Conservation (phyloP, 306 rosid species). For the Vigna unguiculata region DNA sequence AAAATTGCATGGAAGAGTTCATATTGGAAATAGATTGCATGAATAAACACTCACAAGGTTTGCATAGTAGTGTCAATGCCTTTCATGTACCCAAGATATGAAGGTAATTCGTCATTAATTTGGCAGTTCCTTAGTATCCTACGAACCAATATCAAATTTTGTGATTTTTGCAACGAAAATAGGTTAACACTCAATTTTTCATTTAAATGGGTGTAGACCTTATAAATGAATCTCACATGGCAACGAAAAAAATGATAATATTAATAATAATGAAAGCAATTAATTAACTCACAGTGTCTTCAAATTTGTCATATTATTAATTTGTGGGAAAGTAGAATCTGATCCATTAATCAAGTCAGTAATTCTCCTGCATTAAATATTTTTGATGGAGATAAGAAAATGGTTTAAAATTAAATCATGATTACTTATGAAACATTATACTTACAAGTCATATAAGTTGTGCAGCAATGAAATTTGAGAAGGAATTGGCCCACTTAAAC, state of each 20-base stretch:
- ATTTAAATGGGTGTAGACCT: not conserved
- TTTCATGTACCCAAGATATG: conserved; percentile 29
- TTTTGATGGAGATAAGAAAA: not conserved
- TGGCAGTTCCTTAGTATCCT: conserved; percentile 72
- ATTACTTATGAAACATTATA: conserved; percentile 5
- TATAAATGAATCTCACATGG: not conserved
- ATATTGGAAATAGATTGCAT: not conserved
- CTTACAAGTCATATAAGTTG: conserved; percentile 60
- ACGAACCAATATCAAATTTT: conserved; percentile 5
- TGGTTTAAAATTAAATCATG: not conserved
- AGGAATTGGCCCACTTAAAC: conserved; percentile 82
- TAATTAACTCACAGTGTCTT: conserved; percentile 58
- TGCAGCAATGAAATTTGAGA: conserved; percentile 50
- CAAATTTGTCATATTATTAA: conserved; percentile 41
- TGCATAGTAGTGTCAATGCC: not conserved
- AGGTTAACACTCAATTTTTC: not conserved
- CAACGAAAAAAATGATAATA: no score
- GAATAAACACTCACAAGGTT: conserved; percentile 50
- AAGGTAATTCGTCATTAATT: conserved; percentile 59
- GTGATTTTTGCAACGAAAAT: not conserved
- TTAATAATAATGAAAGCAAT: not conserved
- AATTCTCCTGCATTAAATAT: conserved; percentile 56
- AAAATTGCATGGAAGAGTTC: not conserved
- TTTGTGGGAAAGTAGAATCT: conserved; percentile 52
- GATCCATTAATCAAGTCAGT: conserved; percentile 64